These are phyloP conservation scores for Boletus sp. DNA, from an alignment of 768 basidiomycete genomes.

Conservation along the genomic window DNA sequence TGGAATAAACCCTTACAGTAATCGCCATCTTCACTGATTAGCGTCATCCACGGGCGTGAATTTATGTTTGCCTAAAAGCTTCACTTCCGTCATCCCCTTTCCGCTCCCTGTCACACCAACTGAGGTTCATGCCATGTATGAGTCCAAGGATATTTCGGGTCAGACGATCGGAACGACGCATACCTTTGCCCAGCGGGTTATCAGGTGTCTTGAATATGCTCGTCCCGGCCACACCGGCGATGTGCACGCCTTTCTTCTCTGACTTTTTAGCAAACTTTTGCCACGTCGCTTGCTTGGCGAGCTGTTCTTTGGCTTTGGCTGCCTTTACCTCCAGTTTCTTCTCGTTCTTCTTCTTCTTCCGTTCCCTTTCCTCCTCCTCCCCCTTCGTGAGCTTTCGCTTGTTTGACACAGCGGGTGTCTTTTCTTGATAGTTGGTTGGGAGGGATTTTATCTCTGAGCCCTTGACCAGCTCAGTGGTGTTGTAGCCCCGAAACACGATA, in stretches of 20 bases:
- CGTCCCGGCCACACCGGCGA: constrained; percentile 83
- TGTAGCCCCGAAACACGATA: constrained; percentile 90
- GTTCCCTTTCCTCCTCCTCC: constrained; percentile 86
- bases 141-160: constrained; percentile 4
- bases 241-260: constrained; percentile 89
- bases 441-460: constrained; percentile 67
- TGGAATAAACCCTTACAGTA: constrained; percentile 6
- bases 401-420: constrained; percentile 39
- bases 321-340: constrained; percentile 85
- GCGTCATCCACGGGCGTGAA: constrained; percentile 55
- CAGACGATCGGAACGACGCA: constrained; percentile 29
- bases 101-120: constrained; percentile 93
- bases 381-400: constrained; percentile 79
- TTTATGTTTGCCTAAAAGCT: constrained; percentile 71
- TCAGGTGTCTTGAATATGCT: constrained; percentile 96
- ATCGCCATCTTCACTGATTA: constrained; percentile 21
- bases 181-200: constrained; percentile 84
- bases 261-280: constrained; percentile 95
- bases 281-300: constrained; percentile 81
- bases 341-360: constrained; percentile 94
- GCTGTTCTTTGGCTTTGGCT: constrained; percentile 86
- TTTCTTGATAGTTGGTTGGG: constrained; percentile 53
- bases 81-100: constrained; percentile 82
- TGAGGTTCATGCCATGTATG: constrained; percentile 30
- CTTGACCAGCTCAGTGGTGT: constrained; percentile 84